Percentiles rank a stretch among this genome's conserved stretches.
phyloP scores from a whole-genome alignment of 2,329 filamentous ascomycete species.

The Aspergillus fischeri region DNA sequence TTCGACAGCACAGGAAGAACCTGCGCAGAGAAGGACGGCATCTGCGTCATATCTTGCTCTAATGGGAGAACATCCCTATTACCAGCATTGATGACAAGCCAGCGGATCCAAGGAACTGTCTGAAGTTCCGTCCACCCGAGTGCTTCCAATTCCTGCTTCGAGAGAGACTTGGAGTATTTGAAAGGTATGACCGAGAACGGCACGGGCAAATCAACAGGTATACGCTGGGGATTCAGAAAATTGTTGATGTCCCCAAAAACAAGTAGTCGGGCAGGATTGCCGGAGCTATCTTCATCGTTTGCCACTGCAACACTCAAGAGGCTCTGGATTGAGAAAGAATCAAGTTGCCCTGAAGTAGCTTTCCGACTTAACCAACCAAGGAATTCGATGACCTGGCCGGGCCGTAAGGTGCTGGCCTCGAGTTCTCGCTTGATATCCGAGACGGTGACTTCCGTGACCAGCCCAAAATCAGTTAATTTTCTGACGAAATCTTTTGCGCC shows the following conservation, averaged over 20 bases:
- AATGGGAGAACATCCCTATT: constrained; percentile 54
- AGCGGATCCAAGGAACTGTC: constrained; percentile 79
- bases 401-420: constrained; percentile 73
- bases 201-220: constrained; percentile 75
- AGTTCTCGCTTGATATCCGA: constrained; percentile 81
- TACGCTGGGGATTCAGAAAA: constrained; percentile 72
- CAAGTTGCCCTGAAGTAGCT: constrained; percentile 67
- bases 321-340: constrained; percentile 60
- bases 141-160: constrained; percentile 64
- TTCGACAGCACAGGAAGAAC: constrained; percentile 80
- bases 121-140: constrained; percentile 85
- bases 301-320: constrained; percentile 68
- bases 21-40: constrained; percentile 69
- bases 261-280: constrained; percentile 65
- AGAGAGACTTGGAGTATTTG: constrained; percentile 70
- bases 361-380: constrained; percentile 78
- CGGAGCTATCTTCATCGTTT: constrained; percentile 55
- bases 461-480: constrained; percentile 75
- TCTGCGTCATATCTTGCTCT: constrained; percentile 67
- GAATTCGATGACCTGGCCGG: constrained; percentile 75
- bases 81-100: constrained; percentile 65
- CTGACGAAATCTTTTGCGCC: constrained; percentile 67
- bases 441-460: constrained; percentile 83
- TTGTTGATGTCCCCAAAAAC: constrained; percentile 70
- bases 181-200: constrained; percentile 81